Percentiles rank a stretch among this genome's conserved stretches.
phyloP scores from a whole-genome alignment of 2,329 filamentous ascomycete species.

The Aureobasidium subglaciale region DNA sequence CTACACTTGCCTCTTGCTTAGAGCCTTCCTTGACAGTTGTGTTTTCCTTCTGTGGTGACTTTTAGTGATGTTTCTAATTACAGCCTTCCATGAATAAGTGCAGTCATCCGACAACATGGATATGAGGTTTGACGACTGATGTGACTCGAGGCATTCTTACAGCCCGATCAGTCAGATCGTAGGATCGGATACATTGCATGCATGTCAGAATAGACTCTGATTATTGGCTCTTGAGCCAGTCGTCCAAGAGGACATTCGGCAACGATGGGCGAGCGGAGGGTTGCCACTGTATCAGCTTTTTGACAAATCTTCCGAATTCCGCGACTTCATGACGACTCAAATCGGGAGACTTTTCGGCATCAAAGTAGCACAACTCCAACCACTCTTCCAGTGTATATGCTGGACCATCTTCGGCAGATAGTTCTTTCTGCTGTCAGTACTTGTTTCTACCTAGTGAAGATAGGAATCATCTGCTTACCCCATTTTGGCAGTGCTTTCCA shows the following conservation, averaged over 20 bases:
- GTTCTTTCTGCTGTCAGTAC: neutral
- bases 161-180: too few species aligned
- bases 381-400: neutral
- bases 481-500: slow-evolving; percentile 4
- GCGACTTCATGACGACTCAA: neutral
- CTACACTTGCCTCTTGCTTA: too few species aligned
- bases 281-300: neutral
- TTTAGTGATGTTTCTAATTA: too few species aligned
- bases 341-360: neutral
- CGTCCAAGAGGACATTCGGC: neutral
- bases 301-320: neutral
- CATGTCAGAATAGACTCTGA: too few species aligned
- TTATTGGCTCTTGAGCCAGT: neutral
- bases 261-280: neutral
- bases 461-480: neutral
- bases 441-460: too few species aligned
- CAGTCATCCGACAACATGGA: too few species aligned
- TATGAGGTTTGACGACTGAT: too few species aligned
- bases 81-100: too few species aligned
- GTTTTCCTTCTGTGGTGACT: too few species aligned
- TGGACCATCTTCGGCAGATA: neutral
- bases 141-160: too few species aligned
- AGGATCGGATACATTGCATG: too few species aligned
- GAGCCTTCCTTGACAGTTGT: too few species aligned
- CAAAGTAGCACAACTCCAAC: neutral